Evolutionary conservation across 257 asterid species (phyloP), one percentile per base, ranked within the genome.

Genomic region (Osmanthus fragrans): DNA sequence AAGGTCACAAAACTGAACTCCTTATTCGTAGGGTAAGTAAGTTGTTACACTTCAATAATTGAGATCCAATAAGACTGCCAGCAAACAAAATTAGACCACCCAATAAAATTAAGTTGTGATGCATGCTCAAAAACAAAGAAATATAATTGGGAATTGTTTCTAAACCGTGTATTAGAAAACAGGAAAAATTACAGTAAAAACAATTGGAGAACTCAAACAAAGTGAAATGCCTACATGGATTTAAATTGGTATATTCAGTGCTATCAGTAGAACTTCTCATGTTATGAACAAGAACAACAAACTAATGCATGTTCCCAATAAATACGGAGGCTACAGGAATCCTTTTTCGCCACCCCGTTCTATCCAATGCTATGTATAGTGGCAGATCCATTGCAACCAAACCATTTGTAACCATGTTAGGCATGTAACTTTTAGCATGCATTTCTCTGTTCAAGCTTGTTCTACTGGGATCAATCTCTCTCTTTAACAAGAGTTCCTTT

Each of bases 1-100:
- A 76, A 79, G 73, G 77, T 45, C 30, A 60, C 56, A 79, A 3
- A 42, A 78, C 32, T 47, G 67, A 33, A 42, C 69, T 73, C 75
- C 56, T 36, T 71, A 16, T 47, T 73, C 11, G 19, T 8, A 73
- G 73, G 66, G 58, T 29, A 15, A 45, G 65, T 64, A 33, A 69
- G n/a, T n/a, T n/a, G n/a, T n/a, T n/a, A 29, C 58, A 51, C 32
- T n/a, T 32, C n/a, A 45, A 58, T 40, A 25, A 42, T 71, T 71
- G 40, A 71, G 36, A 71, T 25, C 21, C 36, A 42, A 27, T 49
- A 10, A 71, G 37, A 25, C 64, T 30, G 36, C 75, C 63, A 42
- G 39, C 23, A 10, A 42, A 71, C 37, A 42, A 15, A 1, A 71
- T 42, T 19, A 27, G 27, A n/a, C 25, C 75, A 27, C 69, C 77